Evolutionary conservation across 257 asterid genomes (phyloP), one percentile per base, ranked within the genome.

Genomic region (Solanum corneliomulleri): DNA sequence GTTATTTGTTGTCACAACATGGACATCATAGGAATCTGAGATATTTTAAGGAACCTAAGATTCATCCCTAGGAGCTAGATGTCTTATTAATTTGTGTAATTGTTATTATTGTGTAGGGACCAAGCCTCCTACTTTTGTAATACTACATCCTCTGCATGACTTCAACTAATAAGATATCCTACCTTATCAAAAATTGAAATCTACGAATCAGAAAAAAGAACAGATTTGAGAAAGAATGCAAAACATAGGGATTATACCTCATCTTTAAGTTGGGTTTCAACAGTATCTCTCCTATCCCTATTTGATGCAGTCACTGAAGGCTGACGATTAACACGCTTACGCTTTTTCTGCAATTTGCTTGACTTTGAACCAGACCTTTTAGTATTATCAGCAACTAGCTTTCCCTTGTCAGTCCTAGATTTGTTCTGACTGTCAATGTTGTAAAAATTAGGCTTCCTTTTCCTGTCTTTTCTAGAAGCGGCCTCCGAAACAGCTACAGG

Each of bases 191-290:
- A 64, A 47, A 52, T 23, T 35, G 70, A 69, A 77, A 13, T 62
- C 20, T 83, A 88, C 25, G 2, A 15, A 68, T 45, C 52, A 56
- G 33, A 64, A 42, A 18, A 35, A 80, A 41, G 87, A 88, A 45
- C 49, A 85, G 33, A 74, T 75, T 47, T 69, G 71, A 86, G 71
- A 37, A 56, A 82, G 49, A 60, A 90, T 45, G 68, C 78, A 49
- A 87, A 83, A 87, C 72, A 72, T 27, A 87, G 64, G 77, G 81
- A 66, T 20, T 86, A 62, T 64, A 95, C 98, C 98, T 95, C 93
- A 88, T 92, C 94, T 89, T 92, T 94, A 69, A 88, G 92, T 76
- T 84, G 92, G 75, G 82, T 82, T 88, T 90, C 89, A 75, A 77
- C 89, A 87, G 49, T 81, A 69, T 90, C 89, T 80, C 88, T 87